Conservation (phyloP, 371 early-diverging fungal species). For the Mucor indicus region DNA sequence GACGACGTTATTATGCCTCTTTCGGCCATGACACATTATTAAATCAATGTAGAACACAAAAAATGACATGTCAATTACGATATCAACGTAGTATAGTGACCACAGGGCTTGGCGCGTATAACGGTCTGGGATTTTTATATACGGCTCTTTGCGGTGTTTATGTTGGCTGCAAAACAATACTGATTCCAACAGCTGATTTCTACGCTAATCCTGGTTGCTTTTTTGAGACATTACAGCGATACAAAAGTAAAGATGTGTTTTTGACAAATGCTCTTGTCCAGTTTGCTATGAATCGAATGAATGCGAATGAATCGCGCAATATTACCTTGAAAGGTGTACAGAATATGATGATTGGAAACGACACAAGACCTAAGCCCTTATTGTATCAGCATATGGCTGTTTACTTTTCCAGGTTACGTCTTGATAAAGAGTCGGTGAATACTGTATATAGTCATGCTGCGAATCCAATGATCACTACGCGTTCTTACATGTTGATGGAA, state of each 20-base stretch:
- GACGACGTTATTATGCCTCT: constrained; percentile 54
- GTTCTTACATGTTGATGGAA: constrained; percentile 75
- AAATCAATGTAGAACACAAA: constrained; percentile 76
- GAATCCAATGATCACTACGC: constrained; percentile 79
- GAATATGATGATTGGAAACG: constrained; percentile 69
- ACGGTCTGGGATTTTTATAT: constrained; percentile 75
- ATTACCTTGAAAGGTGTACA: constrained; percentile 62
- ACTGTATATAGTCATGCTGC: constrained; percentile 70
- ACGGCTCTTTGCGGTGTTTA: constrained; percentile 73
- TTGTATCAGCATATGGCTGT: constrained; percentile 47
- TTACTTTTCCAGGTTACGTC: constrained; percentile 53
- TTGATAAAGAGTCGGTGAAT: constrained; percentile 68
- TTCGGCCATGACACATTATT: constrained; percentile 67
- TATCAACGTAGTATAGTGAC: constrained; percentile 61
- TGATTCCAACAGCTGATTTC: constrained; percentile 29
- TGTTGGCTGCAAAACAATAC: constrained; percentile 28
- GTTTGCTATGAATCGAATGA: constrained; percentile 64
- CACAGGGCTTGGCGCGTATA: constrained; percentile 64
- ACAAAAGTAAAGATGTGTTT: constrained; percentile 69
- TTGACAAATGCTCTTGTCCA: constrained; percentile 73
- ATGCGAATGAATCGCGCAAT: constrained; percentile 22
- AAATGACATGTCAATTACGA: constrained; percentile 74
- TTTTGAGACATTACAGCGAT: constrained; percentile 64
- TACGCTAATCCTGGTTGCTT: constrained; percentile 48
- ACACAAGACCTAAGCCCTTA: constrained; percentile 63